Evolutionary conservation across 768 basidiomycete genomes (phyloP), one percentile per base, ranked within the genome.

Genomic region (Mycena crocata): DNA sequence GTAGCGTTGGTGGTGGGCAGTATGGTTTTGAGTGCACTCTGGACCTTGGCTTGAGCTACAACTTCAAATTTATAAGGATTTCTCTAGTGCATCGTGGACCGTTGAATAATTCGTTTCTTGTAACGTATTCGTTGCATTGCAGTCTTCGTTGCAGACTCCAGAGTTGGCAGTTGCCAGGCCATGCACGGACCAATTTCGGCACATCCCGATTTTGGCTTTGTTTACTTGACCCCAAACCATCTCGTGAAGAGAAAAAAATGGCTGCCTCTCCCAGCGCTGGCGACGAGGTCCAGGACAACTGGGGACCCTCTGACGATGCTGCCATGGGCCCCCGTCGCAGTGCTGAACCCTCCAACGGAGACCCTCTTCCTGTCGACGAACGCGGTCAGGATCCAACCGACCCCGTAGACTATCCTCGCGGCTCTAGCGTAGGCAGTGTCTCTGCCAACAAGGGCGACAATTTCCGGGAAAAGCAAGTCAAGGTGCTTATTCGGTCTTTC

Each of bases 391-490:
- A 84, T 68, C 73, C 81, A 55, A 83, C 84, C 75, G 86, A 84
- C 74, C 78, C 79, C 35, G 66, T 62, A 73, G 87, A 88, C 75
- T 87, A 85, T 73, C 75, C 81, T 72, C 84, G 83, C 70, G 82
- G 83, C 71, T 83, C 84, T 77, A 86, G 84, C 73, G 81, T 82
- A 71, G 81, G 81, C 76, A 80, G 75, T 68, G 75, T 74, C 70
- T 78, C 81, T 78, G 79, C 77, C 60, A 79, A 76, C 68, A 83
- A 83, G 75, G 77, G 80, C 72, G 86, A 87, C 64, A 74, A 81
- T 75, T 84, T 81, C 75, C 89, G 90, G 74, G 91, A 93, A 83
- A 92, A 90, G 85, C 90, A 90, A 83, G 84, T 89, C 85, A 93
- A 93, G 91, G 91, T 93, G 91, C 91, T 91, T 93, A 91, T 85